phyloP scores from a whole-genome alignment of 2,329 filamentous ascomycete genomes.

The Exophiala phaeomuriformis region DNA sequence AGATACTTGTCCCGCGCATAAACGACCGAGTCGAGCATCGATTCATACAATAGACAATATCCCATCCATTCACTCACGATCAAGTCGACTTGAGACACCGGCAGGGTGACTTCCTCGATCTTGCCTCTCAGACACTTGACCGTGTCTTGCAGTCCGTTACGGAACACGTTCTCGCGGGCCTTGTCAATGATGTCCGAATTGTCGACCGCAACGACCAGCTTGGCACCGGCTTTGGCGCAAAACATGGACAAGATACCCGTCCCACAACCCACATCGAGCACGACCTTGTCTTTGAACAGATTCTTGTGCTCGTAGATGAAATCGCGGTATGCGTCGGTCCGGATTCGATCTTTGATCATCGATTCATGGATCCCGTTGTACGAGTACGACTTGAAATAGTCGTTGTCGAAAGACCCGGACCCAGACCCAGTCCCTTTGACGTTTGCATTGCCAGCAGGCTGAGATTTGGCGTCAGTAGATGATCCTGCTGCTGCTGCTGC shows the following conservation, averaged over 20 bases:
- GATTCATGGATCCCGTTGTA: constrained; percentile 85
- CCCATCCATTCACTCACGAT: constrained; percentile 99
- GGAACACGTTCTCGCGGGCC: constrained; percentile 74
- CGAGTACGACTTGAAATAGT: constrained; percentile 60
- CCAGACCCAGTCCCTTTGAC: constrained; percentile 41
- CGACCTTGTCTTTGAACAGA: constrained; percentile 75
- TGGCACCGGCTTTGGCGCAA: constrained; percentile 81
- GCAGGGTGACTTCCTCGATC: constrained; percentile 77
- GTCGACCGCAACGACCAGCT: constrained; percentile 82
- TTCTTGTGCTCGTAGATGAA: constrained; percentile 91
- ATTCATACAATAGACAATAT: constrained; percentile 86
- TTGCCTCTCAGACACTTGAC: constrained; percentile 79
- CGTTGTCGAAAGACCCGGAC: constrained; percentile 38
- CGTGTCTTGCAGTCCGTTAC: constrained; percentile 64
- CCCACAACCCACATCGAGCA: constrained; percentile 85
- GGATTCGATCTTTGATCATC: constrained; percentile 85
- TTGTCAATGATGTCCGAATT: constrained; percentile 85
- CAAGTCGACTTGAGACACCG: constrained; percentile 76
- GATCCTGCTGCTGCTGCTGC: constrained; percentile 26
- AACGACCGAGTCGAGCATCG: constrained; percentile 89
- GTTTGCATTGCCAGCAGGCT: constrained; percentile 30
- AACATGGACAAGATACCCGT: constrained; percentile 88
- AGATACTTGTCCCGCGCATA: constrained; percentile 84
- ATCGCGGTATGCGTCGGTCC: constrained; percentile 87
- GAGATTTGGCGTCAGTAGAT: not conserved